Base-by-base conservation (phyloP, 208 protist genomes). In the Acanthamoeba lenticulata region DNA sequence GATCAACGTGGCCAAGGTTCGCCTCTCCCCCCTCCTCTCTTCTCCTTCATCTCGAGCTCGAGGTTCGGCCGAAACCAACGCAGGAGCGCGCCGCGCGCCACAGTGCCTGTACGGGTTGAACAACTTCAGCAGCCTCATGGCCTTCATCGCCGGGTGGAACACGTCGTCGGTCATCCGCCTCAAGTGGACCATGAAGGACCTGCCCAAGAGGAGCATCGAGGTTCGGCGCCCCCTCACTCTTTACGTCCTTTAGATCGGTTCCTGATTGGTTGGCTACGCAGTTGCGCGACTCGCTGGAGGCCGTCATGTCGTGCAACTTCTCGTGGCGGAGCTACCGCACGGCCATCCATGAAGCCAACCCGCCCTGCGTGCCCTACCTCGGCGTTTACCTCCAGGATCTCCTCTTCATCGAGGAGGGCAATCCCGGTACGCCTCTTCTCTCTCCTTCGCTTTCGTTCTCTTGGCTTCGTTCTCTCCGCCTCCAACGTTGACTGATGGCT, bases 391-490 rank as follows among this genome's bases (percentile, higher is more conserved):
- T 96, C 11, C 93, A 96, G 19, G 96, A 97, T 94, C 91, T 97
- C 19, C 95, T 95, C 52, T 97, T 97, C 62, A 86, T 96, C 27
- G 96, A 97, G 13, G 96, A 97, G 29, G 96, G 96, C 49, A 97
- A 96, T 65, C 85, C 92, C 2, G 90, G 77, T 88, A 38, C 44
- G 38, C 29, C 34, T 40, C 5, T 38, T 38, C 36, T 0, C 40
- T 29, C 24, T 9, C 7, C 24, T 79, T 38, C 69, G 27, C 24
- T 79, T 79, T 5, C 24, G 27, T 29, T 79, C 40, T 74, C 17
- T 74, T 74, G 7, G 5, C 15, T 52, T 52, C 45, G 5, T 52
- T 15, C 15, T 52, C 15, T 52, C 9, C 9, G 45, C 9, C 29
- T 72, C 19, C 6, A n/a, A n/a, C 32, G 19, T 17, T 17, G 6